phyloP scores from a whole-genome alignment of 106 monocot genomes.

The Dendrobium chrysotoxum region DNA sequence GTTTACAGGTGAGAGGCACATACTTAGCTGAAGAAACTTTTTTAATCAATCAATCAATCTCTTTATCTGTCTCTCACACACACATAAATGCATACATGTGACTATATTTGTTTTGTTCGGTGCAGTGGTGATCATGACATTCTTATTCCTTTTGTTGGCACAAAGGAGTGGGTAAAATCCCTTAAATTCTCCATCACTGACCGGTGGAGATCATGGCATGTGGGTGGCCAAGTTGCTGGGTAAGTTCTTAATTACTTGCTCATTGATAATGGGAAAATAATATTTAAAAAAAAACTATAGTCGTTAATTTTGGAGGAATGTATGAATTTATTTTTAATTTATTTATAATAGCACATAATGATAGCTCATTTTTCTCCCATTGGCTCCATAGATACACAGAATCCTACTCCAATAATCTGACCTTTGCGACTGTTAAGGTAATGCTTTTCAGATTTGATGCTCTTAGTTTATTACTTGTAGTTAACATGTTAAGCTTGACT shows the following conservation, averaged over 20 bases:
- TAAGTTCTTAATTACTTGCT: neutral
- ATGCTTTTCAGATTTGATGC: no score
- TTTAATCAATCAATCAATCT: neutral
- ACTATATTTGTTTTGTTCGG: neutral
- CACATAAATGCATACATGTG: no score
- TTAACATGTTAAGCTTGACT: no score
- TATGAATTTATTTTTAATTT: neutral
- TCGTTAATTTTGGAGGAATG: no score
- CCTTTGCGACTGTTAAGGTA: conserved; percentile 7
- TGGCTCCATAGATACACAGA: neutral
- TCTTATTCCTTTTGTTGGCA: conserved; percentile 39
- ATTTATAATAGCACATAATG: neutral
- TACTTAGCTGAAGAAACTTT: no score
- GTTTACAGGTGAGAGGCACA: conserved; percentile 19
- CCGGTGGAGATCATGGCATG: conserved; percentile 45
- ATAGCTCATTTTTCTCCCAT: no score
- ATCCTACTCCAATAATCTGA: conserved; percentile 2
- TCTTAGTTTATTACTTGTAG: no score
- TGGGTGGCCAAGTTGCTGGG: conserved; percentile 33
- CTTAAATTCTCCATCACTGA: conserved; percentile 32
- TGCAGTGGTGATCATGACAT: conserved; percentile 46
- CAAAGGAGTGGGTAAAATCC: conserved; percentile 45
- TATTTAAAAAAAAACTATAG: no score
- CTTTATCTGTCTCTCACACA: no score
- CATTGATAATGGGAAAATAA: no score